phyloP scores from a whole-genome alignment of 129 eudicot genomes.

The Flaveria trinervia region DNA sequence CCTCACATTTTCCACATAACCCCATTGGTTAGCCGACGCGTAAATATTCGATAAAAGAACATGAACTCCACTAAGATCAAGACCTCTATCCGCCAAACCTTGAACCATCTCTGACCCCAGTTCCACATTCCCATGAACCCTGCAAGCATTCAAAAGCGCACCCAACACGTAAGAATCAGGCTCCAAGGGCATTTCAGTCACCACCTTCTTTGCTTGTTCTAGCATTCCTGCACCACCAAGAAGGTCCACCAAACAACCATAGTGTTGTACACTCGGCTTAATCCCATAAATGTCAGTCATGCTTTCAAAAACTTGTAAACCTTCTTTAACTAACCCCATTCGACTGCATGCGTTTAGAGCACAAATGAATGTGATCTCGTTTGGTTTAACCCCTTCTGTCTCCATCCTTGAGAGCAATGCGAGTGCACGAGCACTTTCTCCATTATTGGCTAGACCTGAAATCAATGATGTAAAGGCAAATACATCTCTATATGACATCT shows the following conservation, averaged over 20 bases:
- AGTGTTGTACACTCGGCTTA: constrained; percentile 55
- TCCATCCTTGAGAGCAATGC: constrained; percentile 52
- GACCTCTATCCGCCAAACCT: constrained; percentile 37
- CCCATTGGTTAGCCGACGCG: constrained; percentile 67
- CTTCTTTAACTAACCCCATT: constrained; percentile 60
- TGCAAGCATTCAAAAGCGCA: constrained; percentile 62
- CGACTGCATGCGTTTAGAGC: constrained; percentile 64
- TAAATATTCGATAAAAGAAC: constrained; percentile 74
- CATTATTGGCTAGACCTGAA: constrained; percentile 73
- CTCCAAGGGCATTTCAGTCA: constrained; percentile 58
- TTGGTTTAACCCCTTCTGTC: constrained; percentile 58
- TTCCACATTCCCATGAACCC: constrained; percentile 59
- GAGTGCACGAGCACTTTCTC: constrained; percentile 46
- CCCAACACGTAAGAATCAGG: constrained; percentile 68
- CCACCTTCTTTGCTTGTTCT: constrained; percentile 53
- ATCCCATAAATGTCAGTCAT: constrained; percentile 56
- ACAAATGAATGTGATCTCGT: constrained; percentile 60
- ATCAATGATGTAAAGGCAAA: constrained; percentile 66
- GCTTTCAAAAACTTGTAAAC: constrained; percentile 47
- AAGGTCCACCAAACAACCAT: constrained; percentile 78
- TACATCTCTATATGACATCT: constrained; percentile 54
- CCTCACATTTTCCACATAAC: constrained; percentile 58
- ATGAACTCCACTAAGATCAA: constrained; percentile 59
- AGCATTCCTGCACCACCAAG: constrained; percentile 65
- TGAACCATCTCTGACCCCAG: constrained; percentile 48